Evolutionary conservation across 176 grass and related monocot species (phyloP), one percentile per base, ranked within the genome.

Genomic region (Oryza coarctata): DNA sequence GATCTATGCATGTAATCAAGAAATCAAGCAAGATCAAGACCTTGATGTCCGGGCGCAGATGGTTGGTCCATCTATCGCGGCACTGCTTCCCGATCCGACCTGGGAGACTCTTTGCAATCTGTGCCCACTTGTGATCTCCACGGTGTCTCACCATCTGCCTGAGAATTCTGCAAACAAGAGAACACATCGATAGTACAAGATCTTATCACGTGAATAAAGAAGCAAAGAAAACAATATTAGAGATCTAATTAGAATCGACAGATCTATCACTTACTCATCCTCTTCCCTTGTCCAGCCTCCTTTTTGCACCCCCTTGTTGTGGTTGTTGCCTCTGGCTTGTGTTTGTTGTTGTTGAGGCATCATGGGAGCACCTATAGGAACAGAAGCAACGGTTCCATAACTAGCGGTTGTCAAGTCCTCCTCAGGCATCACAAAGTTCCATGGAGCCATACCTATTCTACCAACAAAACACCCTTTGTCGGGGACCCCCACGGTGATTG

Each of bases 41-140:
- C 90, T 87, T 98, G 76, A 93, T 92, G 71, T 91, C 68, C 9
- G 90, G 95, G 2, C 76, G 82, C 0, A 98, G 62, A 82, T 94
- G 90, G 66, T 98, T 94, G 29, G 88, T 93, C 90, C 90, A 94
- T 87, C 95, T 81, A 69, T 93, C 95, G 63, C 92, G 86, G 22
- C 95, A 93, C 76, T 93, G 88, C 81, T 94, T 98, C 11, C 90
- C 92, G 33, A 93, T 93, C 78, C 86, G 89, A 4, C 88, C 88
- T 0, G 79, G 86, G 67, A 94, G 68, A 64, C 35, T 86, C 52
- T 86, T 65, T 35, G 90, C 82, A 84, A 98, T 94, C 39, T 78
- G 11, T 11, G 84, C 77, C 88, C 95, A 98, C 73, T 84, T 94
- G 55, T 55, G 68, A 5, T 89, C 78, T 7, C 95, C 95, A 36